Conservation (phyloP, 2,329 filamentous ascomycete genomes). For the Penicillium sp. region DNA sequence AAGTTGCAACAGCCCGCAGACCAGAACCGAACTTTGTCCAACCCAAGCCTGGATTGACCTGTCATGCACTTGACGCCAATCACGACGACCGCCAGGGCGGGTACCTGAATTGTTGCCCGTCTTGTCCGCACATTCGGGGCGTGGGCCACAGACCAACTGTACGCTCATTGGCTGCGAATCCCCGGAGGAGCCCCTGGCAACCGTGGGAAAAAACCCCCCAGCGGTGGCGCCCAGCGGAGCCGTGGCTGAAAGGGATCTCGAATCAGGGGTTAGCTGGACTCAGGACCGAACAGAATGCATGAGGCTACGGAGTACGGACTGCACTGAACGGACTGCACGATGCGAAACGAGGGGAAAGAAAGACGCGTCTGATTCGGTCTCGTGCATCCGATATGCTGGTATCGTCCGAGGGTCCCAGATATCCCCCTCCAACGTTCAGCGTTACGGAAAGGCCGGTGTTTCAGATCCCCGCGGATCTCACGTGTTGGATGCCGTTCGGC, state of each 20-base stretch:
- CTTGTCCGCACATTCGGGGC: slow-evolving; percentile 18
- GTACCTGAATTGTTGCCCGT: slow-evolving; percentile 28
- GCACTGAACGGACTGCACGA: not conserved
- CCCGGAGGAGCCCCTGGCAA: slow-evolving; percentile 18
- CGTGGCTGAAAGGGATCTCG: slow-evolving; percentile 18
- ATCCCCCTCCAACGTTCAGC: not conserved
- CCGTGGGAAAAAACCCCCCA: slow-evolving; percentile 21
- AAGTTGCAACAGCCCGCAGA: slow-evolving; percentile 10
- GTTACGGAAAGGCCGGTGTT: slow-evolving; percentile 19
- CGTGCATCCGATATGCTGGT: not conserved
- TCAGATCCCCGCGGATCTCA: slow-evolving; percentile 30
- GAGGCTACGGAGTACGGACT: not conserved
- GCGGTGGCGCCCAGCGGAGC: slow-evolving; percentile 21
- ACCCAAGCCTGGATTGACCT: slow-evolving; percentile 24
- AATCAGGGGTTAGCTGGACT: slow-evolving; percentile 22
- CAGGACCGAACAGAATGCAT: slow-evolving; percentile 1
- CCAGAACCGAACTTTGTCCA: slow-evolving; percentile 18
- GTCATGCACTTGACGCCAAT: slow-evolving; percentile 23
- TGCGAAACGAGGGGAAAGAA: not conserved
- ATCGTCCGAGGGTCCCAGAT: not conserved
- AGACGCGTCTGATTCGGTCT: not conserved
- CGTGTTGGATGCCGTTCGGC: slow-evolving; percentile 24
- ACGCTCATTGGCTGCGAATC: slow-evolving; percentile 20
- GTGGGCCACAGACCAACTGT: slow-evolving; percentile 11
- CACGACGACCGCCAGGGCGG: slow-evolving; percentile 16